A percentile compares a stretch with the other conserved stretches of the same genome.
Conservation (phyloP, 768 basidiomycete species). For the Panellus pusillus region DNA sequence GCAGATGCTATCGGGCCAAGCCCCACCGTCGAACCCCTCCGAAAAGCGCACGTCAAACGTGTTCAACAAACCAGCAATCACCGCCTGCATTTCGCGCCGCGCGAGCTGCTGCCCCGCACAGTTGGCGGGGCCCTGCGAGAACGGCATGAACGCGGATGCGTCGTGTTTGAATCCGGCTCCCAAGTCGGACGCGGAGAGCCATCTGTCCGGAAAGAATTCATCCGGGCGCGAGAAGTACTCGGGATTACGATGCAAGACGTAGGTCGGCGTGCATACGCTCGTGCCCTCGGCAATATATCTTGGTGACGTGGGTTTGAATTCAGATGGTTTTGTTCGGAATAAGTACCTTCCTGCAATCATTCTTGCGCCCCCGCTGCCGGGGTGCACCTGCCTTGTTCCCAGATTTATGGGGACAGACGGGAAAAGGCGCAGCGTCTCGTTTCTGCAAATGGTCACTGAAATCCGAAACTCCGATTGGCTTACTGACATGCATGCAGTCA, state of each 20-base stretch:
- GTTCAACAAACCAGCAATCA: slow-evolving; percentile 37
- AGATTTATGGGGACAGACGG: slow-evolving; percentile 45
- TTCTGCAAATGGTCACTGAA: slow-evolving; percentile 30
- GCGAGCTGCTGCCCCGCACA: slow-evolving; percentile 47
- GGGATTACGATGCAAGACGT: slow-evolving; percentile 48
- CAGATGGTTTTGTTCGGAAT: not conserved
- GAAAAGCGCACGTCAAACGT: slow-evolving; percentile 37
- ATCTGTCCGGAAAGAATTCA: slow-evolving; percentile 43
- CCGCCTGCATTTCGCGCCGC: slow-evolving; percentile 39
- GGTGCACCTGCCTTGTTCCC: slow-evolving; percentile 32
- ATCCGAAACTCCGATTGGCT: not conserved
- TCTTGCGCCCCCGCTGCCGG: not conserved
- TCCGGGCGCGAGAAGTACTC: slow-evolving; percentile 48
- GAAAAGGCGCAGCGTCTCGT: slow-evolving; percentile 49
- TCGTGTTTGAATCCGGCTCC: slow-evolving; percentile 20
- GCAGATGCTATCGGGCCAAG: slow-evolving; percentile 35
- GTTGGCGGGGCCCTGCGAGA: slow-evolving; percentile 41
- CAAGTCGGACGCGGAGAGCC: slow-evolving; percentile 27
- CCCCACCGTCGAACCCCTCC: slow-evolving; percentile 29
- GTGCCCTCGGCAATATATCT: slow-evolving; percentile 49
- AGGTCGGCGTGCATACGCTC: slow-evolving; percentile 40
- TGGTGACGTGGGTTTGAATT: not conserved
- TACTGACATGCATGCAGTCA: slow-evolving; percentile 38
- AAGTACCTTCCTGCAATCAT: not conserved
- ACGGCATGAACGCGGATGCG: slow-evolving; percentile 39